Conservation (phyloP, 345 rosid species). For the Luvunga scandens region DNA sequence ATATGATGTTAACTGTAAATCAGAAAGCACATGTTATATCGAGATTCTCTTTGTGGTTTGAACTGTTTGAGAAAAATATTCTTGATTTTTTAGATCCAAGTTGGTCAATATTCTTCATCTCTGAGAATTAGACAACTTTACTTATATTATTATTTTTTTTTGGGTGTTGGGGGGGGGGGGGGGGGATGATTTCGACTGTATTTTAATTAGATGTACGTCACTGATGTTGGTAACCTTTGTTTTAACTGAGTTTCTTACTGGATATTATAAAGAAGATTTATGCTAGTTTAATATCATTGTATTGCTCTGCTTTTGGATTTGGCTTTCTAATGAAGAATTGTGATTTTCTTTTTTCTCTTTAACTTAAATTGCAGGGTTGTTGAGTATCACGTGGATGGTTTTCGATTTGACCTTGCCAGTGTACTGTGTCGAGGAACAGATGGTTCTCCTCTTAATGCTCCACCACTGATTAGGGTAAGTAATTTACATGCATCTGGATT, state of each 20-base stretch:
- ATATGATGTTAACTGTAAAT: not conserved
- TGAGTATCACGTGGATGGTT: constrained; percentile 93
- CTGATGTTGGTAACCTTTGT: not conserved
- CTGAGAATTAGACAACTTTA: not conserved
- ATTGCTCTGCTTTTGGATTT: not conserved
- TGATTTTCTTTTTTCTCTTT: constrained; percentile 9
- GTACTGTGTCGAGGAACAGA: constrained; percentile 89
- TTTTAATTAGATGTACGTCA: not conserved
- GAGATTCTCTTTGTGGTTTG: not conserved
- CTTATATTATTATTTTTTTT: not conserved
- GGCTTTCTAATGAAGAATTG: not conserved
- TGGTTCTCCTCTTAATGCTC: constrained; percentile 86
- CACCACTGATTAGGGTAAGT: constrained; percentile 74
- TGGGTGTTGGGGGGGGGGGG: too few species aligned
- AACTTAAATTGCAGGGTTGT: constrained; percentile 49
- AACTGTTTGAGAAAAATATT: not conserved
- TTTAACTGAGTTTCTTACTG: not conserved
- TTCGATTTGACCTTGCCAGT: constrained; percentile 94
- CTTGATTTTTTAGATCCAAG: not conserved
- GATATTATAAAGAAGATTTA: not conserved
- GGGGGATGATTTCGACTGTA: not conserved
- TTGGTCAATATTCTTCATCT: not conserved
- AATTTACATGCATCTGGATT: constrained; percentile 11
- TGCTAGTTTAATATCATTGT: not conserved
- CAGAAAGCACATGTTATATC: not conserved